phyloP scores from a whole-genome alignment of 2,329 filamentous ascomycete species.

The Bipolaris sorokiniana region DNA sequence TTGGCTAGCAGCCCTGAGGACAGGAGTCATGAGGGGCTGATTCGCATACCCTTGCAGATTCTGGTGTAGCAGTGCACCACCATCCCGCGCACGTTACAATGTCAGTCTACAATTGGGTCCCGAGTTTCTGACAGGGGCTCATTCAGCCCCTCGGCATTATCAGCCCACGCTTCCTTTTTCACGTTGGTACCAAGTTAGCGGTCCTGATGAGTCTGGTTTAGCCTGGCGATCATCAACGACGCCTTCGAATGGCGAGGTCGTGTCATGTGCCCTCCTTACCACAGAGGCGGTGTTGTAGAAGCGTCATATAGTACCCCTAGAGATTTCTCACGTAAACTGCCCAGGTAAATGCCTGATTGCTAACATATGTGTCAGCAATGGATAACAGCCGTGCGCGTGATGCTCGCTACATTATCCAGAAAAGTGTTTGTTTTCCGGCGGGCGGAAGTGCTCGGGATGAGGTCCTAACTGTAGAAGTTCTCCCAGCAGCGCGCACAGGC shows the following conservation, averaged over 20 bases:
- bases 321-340: not conserved
- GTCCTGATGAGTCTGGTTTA: not conserved
- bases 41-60: slow-evolving; percentile 1
- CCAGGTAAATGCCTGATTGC: not conserved
- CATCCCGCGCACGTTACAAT: slow-evolving; percentile 6
- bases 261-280: not conserved
- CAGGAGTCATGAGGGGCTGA: not conserved
- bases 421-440: slow-evolving; percentile 23
- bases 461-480: slow-evolving; percentile 18
- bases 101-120: slow-evolving; percentile 7
- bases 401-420: slow-evolving; percentile 7
- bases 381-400: not conserved
- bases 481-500: slow-evolving; percentile 11
- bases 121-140: not conserved
- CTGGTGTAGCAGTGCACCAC: not conserved
- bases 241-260: not conserved
- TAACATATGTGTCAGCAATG: not conserved
- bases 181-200: slow-evolving; percentile 7
- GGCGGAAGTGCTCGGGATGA: slow-evolving; percentile 19
- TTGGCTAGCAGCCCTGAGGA: not conserved
- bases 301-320: not conserved
- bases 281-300: not conserved
- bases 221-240: slow-evolving; percentile 5
- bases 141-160: not conserved
- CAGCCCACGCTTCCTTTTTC: slow-evolving; percentile 3